Evolutionary conservation across 495 filamentous ascomycete genomes (phyloP).

Genomic region (Xylaria flabelliformis): DNA sequence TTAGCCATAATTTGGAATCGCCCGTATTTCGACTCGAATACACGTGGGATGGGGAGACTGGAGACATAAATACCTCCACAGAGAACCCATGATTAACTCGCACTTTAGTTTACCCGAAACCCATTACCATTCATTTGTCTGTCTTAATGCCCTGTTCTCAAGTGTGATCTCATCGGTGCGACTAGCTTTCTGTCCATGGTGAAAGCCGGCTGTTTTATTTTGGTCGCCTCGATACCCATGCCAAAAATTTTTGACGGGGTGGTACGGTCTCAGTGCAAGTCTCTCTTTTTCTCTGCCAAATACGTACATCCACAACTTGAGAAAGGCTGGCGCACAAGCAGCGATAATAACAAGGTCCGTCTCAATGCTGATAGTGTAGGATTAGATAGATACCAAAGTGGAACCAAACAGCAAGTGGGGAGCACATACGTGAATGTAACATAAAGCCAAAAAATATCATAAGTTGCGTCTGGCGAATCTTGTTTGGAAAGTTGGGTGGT

Average conservation of each 20-base stretch:
- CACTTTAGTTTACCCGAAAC: not conserved
- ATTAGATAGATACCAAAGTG: not conserved
- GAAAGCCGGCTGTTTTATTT: not conserved
- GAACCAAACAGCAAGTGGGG: not conserved
- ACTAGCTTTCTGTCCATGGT: not conserved
- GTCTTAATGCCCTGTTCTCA: not conserved
- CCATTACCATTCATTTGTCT: not conserved
- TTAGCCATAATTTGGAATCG: too few species aligned
- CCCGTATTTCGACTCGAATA: too few species aligned
- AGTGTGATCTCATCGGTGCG: not conserved
- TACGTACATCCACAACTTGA: not conserved
- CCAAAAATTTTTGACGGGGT: not conserved
- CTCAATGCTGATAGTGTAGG: not conserved
- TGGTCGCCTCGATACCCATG: not conserved
- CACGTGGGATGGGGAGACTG: too few species aligned
- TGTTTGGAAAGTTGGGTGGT: not conserved
- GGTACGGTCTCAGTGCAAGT: not conserved
- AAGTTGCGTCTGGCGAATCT: not conserved
- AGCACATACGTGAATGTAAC: not conserved
- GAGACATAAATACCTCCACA: too few species aligned
- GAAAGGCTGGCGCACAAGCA: not conserved
- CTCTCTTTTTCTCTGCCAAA: not conserved
- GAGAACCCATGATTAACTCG: not conserved
- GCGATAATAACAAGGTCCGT: not conserved
- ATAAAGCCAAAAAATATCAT: not conserved